Conservation (phyloP, 805 yeast genomes). For the Kockiozyma suomiensis region DNA sequence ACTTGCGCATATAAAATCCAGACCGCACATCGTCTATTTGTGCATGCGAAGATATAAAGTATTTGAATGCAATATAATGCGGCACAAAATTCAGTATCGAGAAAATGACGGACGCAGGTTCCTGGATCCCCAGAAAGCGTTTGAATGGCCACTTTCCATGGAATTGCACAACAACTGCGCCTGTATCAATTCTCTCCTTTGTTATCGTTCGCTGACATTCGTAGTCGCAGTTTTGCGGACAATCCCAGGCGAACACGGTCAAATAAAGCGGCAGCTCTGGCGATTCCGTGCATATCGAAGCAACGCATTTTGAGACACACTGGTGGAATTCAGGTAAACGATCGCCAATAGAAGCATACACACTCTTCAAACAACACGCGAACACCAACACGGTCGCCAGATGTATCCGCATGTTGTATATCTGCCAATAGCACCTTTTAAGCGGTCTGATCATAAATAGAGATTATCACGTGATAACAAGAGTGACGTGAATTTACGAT, state of each 20-base stretch:
- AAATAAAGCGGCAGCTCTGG: slow-evolving; percentile 46
- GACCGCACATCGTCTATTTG: slow-evolving; percentile 23
- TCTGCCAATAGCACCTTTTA: too few relatives aligned
- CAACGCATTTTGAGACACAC: slow-evolving; percentile 48
- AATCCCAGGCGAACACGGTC: slow-evolving; percentile 66
- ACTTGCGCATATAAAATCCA: slow-evolving; percentile 36
- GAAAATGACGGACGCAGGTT: slow-evolving; percentile 75
- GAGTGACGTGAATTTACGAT: background rate
- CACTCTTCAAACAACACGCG: background rate
- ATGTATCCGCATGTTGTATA: background rate
- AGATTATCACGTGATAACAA: background rate
- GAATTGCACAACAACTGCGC: slow-evolving; percentile 72
- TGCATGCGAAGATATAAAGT: slow-evolving; percentile 18
- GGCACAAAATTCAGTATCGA: slow-evolving; percentile 72
- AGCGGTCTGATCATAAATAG: too few relatives aligned
- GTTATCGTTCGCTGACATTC: slow-evolving; percentile 85
- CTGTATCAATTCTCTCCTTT: slow-evolving; percentile 48
- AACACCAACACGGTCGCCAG: background rate
- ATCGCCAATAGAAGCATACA: slow-evolving; percentile 55
- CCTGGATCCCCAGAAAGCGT: slow-evolving; percentile 80
- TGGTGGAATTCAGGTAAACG: slow-evolving; percentile 51
- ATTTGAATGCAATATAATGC: slow-evolving; percentile 50
- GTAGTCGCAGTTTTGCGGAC: slow-evolving; percentile 84
- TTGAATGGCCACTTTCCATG: slow-evolving; percentile 98
- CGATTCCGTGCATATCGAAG: slow-evolving; percentile 42